These are phyloP conservation scores for Punctularia strigosozonata DNA, from an alignment of 768 basidiomycete species.

Conservation along the genomic window DNA sequence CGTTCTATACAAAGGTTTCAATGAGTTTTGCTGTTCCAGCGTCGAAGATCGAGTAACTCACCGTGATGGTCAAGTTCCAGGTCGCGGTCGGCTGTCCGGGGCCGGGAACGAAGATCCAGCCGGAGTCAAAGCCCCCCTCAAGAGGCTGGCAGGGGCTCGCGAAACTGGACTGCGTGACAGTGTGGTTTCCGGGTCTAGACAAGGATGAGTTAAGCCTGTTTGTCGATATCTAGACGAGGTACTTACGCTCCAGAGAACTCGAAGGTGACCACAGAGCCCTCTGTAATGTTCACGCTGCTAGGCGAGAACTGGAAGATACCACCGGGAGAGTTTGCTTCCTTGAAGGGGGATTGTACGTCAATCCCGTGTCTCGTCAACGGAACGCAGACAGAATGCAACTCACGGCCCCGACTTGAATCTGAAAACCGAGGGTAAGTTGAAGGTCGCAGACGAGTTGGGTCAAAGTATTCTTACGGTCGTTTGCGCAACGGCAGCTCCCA, in stretches of 20 bases:
- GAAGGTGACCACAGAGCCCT: constrained; percentile 38
- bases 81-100: no score
- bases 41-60: no score
- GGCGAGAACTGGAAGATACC: constrained; percentile 38
- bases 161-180: constrained; percentile 40
- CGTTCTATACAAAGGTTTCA: no score
- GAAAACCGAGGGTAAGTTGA: no score
- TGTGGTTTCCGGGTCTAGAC: constrained; percentile 38
- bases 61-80: constrained; percentile 41
- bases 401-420: constrained; percentile 33
- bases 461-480: no score
- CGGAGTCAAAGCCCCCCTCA: constrained; percentile 42
- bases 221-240: background rate
- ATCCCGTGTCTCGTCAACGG: no score
- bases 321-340: constrained; percentile 13
- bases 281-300: constrained; percentile 24
- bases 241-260: constrained; percentile 33
- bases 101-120: constrained; percentile 30
- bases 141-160: constrained; percentile 31
- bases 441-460: no score
- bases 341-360: no score
- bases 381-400: no score
- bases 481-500: no score
- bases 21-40: no score
- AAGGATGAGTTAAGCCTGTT: background rate